These are phyloP conservation scores for Saturnispora bothae DNA, from an alignment of 805 yeast species.

Conservation along the genomic window DNA sequence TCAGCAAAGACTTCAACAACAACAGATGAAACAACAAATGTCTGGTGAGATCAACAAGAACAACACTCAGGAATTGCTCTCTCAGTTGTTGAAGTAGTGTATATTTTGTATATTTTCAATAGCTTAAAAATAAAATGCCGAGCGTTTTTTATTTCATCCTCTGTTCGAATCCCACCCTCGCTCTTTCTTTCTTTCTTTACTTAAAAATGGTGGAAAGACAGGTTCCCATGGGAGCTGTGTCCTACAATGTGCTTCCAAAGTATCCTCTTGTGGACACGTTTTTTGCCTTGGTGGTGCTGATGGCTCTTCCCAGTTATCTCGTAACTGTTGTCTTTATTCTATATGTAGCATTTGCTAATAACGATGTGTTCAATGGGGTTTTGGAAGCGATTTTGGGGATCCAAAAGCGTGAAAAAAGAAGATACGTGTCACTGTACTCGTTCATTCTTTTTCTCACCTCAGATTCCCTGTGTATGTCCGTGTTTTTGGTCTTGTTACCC, in stretches of 20 bases:
- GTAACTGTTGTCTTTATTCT: background rate
- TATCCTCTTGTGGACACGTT: slow-evolving; percentile 19
- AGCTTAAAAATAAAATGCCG: background rate
- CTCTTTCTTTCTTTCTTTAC: too few relatives aligned
- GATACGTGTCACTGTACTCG: slow-evolving; percentile 6
- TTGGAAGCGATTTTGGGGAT: background rate
- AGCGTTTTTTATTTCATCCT: too few relatives aligned
- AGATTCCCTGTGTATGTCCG: slow-evolving; percentile 15
- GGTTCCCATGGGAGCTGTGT: too few relatives aligned
- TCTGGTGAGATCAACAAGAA: background rate
- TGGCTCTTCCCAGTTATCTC: slow-evolving; percentile 15
- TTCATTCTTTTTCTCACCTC: slow-evolving; percentile 11
- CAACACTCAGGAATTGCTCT: slow-evolving; percentile 6
- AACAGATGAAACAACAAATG: slow-evolving; percentile 5
- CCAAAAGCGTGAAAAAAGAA: background rate
- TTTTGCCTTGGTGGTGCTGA: slow-evolving; percentile 17
- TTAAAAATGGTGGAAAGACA: too few relatives aligned
- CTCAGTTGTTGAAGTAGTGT: slow-evolving; percentile 5
- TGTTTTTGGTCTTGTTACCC: slow-evolving; percentile 17
- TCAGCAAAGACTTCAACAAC: slow-evolving; percentile 9
- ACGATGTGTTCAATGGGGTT: background rate
- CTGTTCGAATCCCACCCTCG: too few relatives aligned
- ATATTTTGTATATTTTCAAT: background rate
- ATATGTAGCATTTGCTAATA: background rate
- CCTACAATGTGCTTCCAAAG: slow-evolving; percentile 18